Base-by-base conservation (phyloP, 805 yeast genomes). In the Millerozyma miso region DNA sequence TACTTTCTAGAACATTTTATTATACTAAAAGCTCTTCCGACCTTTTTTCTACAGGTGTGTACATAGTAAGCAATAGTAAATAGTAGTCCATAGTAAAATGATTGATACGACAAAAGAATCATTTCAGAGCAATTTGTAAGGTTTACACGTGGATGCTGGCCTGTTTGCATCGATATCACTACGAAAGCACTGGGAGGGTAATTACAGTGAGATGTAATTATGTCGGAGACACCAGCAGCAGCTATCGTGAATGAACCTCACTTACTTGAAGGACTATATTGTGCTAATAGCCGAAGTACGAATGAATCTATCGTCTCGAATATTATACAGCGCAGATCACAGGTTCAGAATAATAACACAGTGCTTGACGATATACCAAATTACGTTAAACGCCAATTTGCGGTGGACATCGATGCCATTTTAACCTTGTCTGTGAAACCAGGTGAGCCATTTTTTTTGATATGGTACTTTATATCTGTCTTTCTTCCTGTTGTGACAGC, bases 381-480 rank as follows among this genome's bases (percentile, higher is more conserved):
- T n/a, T 32, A 32, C 13, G 44, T 67, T n/a, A 49, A 53, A 18
- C 63, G 62, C 42, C 51, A 65, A 8, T 51, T 68, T 20, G 53
- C 51, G 36, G 66, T 67, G 6, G 72, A 72, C 1, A 43, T 69
- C 12, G 48, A 51, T 6, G 47, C 66, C 2, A 61, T 67, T 10
- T 51, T 62, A 20, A 59, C 55, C 37, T 46, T 69, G 26, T 50
- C 54, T 16, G 55, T 66, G 20, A 60, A 59, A 35, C 74, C 74
- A 0, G 74, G 74, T 0, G 73, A 67, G 8, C 54, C 46, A 1
- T 40, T 51, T 19, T 69, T 68, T 43, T 46, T 67, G n/a, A 19
- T 59, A 18, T 87, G 95, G 93, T 84, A 83, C 50, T 53, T 74
- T 12, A 60, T 83, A 0, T 80, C 90, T 3, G 74, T 84, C 2